These are phyloP conservation scores for Dioscorea dumetorum DNA, from an alignment of 106 monocot genomes.

Conservation along the genomic window DNA sequence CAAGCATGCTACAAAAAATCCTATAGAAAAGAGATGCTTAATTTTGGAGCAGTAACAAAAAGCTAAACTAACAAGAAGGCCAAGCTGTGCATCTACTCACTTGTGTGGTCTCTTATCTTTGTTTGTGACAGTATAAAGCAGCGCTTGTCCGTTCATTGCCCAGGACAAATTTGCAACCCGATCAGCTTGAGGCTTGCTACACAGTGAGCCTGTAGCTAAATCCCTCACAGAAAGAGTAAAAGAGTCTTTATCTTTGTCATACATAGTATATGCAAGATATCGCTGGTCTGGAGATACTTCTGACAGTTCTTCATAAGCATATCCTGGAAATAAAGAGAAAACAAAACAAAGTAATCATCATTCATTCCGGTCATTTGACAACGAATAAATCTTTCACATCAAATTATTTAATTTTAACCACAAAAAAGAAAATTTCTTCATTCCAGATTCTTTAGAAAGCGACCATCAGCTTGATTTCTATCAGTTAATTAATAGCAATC, in stretches of 20 bases:
- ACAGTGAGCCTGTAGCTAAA: constrained; percentile 52
- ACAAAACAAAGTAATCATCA: too few species aligned
- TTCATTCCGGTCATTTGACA: too few species aligned
- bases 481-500: too few species aligned
- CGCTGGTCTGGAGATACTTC: constrained; percentile 94
- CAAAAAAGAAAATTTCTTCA: too few species aligned
- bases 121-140: constrained; percentile 78
- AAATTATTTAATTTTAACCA: too few species aligned
- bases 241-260: constrained; percentile 85
- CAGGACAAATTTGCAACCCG: constrained; percentile 69
- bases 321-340: constrained; percentile 29
- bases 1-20: constrained; percentile 90
- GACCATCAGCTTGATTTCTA: too few species aligned
- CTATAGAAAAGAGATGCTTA: constrained; percentile 39
- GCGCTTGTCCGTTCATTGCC: constrained; percentile 83
- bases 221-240: constrained; percentile 79
- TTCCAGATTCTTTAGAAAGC: too few species aligned
- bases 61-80: background rate
- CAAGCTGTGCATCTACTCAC: constrained; percentile 26
- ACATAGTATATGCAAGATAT: constrained; percentile 93
- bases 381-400: too few species aligned
- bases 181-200: constrained; percentile 59
- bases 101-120: constrained; percentile 63
- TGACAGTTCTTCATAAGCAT: constrained; percentile 81
- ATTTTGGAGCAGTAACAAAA: constrained; percentile 2